Percentiles rank a stretch among this genome's conserved stretches.
phyloP scores from a whole-genome alignment of 2,329 filamentous ascomycete species.

The Ophiostoma piceae region DNA sequence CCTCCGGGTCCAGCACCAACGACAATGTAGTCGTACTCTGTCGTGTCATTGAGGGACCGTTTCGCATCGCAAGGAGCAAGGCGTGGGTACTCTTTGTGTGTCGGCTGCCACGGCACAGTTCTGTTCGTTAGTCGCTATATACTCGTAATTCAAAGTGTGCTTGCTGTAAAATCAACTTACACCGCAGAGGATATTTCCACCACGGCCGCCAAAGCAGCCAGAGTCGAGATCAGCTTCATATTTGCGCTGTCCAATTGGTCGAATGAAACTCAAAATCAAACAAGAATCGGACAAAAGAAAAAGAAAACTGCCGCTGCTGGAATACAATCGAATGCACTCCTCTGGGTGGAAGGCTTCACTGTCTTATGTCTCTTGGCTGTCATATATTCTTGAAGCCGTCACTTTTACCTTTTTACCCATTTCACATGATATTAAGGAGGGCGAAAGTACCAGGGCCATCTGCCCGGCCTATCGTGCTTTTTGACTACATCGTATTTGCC shows the following conservation, averaged over 20 bases:
- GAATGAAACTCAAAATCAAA: not conserved
- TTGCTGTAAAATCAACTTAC: not conserved
- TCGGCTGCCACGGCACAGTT: not conserved
- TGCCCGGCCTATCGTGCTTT: not conserved
- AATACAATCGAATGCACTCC: not conserved
- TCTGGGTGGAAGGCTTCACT: not conserved
- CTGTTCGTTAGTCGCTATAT: not conserved
- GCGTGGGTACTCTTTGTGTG: not conserved
- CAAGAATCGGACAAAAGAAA: not conserved
- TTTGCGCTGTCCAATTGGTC: not conserved
- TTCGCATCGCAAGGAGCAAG: not conserved
- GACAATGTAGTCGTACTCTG: not conserved
- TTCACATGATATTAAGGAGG: not conserved
- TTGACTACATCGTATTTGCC: not conserved
- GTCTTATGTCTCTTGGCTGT: not conserved
- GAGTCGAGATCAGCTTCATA: not conserved
- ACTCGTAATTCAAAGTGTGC: no score
- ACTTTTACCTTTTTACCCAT: not conserved
- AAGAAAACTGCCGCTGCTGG: not conserved
- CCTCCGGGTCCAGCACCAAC: not conserved
- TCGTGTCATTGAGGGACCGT: not conserved
- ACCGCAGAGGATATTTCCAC: not conserved
- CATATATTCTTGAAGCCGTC: not conserved
- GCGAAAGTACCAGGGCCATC: not conserved
- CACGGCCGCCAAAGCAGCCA: not conserved